These are phyloP conservation scores for Gossypium schwendimanii DNA, from an alignment of 441 rosid species.

Conservation along the genomic window DNA sequence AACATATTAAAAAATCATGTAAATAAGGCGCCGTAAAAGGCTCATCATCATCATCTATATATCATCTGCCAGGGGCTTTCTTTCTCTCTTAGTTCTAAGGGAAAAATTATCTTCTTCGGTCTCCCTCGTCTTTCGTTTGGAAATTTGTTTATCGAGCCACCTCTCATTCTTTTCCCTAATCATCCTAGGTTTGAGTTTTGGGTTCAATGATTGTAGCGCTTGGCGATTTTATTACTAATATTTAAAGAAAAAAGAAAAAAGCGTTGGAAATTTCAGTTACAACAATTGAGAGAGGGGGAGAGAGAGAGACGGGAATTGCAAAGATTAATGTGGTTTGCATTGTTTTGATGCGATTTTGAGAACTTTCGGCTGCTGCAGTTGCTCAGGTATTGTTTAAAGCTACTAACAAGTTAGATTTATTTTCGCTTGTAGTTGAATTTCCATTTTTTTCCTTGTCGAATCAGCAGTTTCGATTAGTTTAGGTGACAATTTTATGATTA, in stretches of 20 bases:
- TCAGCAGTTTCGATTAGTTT: neutral
- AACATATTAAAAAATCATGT: neutral
- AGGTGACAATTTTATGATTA: neutral
- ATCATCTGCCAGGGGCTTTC: neutral
- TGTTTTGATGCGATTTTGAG: neutral
- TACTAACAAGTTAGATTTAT: neutral
- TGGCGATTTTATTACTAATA: neutral
- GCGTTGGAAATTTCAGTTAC: neutral
- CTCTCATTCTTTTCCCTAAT: neutral
- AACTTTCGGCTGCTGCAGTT: neutral
- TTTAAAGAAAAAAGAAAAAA: neutral
- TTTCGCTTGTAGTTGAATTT: neutral
- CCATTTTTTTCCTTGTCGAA: neutral
- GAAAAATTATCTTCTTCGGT: neutral
- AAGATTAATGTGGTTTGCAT: neutral
- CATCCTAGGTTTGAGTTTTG: neutral
- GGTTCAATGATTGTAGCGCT: neutral
- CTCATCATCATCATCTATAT: neutral
- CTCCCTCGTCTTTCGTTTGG: conserved; percentile 8
- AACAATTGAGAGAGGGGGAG: neutral
- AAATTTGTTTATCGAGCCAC: neutral
- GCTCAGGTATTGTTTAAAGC: neutral
- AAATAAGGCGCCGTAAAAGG: neutral
- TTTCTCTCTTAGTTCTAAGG: neutral
- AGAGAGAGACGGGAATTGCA: neutral